phyloP scores from a whole-genome alignment of 1,139 yeast genomes.

The Geotrichum carabidarum region DNA sequence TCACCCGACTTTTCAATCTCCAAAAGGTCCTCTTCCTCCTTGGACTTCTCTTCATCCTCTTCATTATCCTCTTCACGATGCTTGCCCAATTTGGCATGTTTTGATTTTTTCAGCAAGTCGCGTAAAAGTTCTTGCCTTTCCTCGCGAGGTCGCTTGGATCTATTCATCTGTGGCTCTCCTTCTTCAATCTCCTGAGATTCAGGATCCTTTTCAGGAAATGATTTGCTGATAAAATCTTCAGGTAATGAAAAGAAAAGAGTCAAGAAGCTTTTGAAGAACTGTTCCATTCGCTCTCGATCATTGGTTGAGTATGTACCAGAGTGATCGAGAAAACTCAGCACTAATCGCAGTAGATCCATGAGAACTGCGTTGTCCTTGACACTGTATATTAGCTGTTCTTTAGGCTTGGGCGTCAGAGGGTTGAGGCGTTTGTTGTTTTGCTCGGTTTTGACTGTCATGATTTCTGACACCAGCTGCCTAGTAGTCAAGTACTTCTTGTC shows the following conservation, averaged over 20 bases:
- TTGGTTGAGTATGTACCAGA: constrained; percentile 65
- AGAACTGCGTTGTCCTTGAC: constrained; percentile 66
- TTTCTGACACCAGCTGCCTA: constrained; percentile 83
- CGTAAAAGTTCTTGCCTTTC: constrained; percentile 47
- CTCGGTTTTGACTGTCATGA: constrained; percentile 86
- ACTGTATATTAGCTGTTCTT: constrained; percentile 67
- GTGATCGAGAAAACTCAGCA: constrained; percentile 63
- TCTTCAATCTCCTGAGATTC: constrained; percentile 19
- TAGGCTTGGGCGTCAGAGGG: constrained; percentile 83
- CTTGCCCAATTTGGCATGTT: constrained; percentile 29
- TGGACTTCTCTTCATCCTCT: constrained; percentile 19
- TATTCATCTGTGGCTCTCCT: constrained; percentile 17
- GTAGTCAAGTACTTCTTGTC: constrained; percentile 89
- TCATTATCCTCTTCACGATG: constrained; percentile 28
- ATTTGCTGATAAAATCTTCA: constrained; percentile 21
- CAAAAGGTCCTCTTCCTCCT: constrained; percentile 12
- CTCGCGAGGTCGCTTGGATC: constrained; percentile 38
- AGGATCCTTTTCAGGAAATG: constrained; percentile 21
- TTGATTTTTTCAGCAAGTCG: constrained; percentile 67
- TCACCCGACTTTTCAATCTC: constrained; percentile 58
- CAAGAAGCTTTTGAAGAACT: constrained; percentile 65
- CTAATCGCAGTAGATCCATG: constrained; percentile 65
- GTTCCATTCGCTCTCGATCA: constrained; percentile 74
- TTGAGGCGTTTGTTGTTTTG: constrained; percentile 74
- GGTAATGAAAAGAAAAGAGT: constrained; percentile 60